Conservation (phyloP, 345 rosid species). For the Eucalyptus camaldulensis region DNA sequence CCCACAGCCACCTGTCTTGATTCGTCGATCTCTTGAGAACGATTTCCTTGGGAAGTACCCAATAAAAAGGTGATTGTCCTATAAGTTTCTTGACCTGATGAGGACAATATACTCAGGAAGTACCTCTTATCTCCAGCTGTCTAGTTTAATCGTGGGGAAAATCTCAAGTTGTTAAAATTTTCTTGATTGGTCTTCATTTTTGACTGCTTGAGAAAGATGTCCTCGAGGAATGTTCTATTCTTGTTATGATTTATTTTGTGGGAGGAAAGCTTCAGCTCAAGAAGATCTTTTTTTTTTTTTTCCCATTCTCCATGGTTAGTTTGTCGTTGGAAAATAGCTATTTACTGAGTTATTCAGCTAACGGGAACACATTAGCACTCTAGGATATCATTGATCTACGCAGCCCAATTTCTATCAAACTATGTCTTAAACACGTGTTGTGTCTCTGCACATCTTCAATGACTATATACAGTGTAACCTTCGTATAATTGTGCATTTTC, state of each 20-base stretch:
- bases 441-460: not conserved
- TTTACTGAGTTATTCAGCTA: not conserved
- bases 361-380: not conserved
- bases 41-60: slow-evolving; percentile 82
- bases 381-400: not conserved
- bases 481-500: not conserved
- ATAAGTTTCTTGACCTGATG: not conserved
- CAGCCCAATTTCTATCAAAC: not conserved
- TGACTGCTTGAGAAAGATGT: not conserved
- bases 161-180: not conserved
- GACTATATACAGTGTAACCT: not conserved
- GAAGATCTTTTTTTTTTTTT: not conserved
- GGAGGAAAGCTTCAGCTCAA: not conserved
- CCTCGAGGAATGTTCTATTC: not conserved
- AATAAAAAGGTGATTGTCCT: slow-evolving; percentile 40
- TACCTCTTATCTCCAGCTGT: not conserved
- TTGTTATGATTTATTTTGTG: not conserved
- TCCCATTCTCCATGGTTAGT: not conserved
- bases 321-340: not conserved
- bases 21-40: slow-evolving; percentile 67
- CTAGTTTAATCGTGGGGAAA: not conserved
- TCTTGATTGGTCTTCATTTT: not conserved
- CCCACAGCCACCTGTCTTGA: slow-evolving; percentile 96
- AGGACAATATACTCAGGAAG: not conserved
- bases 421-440: not conserved